These are phyloP conservation scores for Amaranthus palmeri DNA, from an alignment of 148 eudicot species.

Conservation along the genomic window DNA sequence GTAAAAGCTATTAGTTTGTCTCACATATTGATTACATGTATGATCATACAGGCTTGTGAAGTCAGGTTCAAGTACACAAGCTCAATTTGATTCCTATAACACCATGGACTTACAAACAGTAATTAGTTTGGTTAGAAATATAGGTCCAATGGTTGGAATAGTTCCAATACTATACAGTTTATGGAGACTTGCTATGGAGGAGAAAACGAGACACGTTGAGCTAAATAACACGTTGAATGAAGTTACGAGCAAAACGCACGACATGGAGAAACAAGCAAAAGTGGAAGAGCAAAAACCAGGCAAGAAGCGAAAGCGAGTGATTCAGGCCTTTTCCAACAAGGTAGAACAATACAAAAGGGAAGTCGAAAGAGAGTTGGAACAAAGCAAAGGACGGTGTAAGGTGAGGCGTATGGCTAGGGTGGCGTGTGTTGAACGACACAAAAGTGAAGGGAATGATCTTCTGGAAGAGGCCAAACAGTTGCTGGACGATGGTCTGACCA, in stretches of 20 bases:
- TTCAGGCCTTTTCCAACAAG: background rate
- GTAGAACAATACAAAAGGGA: background rate
- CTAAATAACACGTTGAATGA: background rate
- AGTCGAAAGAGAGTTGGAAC: background rate
- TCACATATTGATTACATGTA: no score
- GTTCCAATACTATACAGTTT: background rate
- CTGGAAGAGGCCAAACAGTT: background rate
- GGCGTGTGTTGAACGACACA: constrained; percentile 1
- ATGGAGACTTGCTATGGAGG: background rate
- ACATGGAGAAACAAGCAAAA: background rate
- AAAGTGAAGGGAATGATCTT: background rate
- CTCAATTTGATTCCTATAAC: no score
- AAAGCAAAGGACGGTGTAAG: background rate
- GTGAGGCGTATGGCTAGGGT: background rate
- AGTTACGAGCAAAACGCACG: background rate
- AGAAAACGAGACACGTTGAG: background rate
- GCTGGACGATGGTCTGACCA: background rate
- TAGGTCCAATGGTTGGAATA: background rate
- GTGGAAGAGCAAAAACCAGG: background rate
- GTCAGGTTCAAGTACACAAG: no score
- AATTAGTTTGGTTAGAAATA: no score
- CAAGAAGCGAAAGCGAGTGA: background rate
- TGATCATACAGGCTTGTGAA: no score
- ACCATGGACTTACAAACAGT: no score
- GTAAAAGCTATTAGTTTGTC: no score